Evolutionary conservation across 805 yeast genomes (phyloP).

Genomic region (Ogataea henricii): DNA sequence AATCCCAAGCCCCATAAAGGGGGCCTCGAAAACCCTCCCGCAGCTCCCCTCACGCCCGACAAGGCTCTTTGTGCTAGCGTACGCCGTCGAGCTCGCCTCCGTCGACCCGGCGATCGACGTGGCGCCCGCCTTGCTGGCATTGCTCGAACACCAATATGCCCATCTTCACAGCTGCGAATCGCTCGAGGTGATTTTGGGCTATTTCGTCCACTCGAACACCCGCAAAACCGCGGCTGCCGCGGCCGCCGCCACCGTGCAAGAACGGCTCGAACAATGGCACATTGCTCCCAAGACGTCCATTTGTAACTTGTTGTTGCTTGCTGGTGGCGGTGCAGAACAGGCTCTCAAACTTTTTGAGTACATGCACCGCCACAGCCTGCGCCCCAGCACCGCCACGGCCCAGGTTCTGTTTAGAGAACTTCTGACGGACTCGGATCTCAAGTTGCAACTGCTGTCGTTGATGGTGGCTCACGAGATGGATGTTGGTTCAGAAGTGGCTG

Average conservation of each 20-base stretch:
- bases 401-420: not conserved
- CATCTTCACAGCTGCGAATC: conserved; percentile 4
- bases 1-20: not conserved
- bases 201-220: too few relatives aligned
- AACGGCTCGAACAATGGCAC: not conserved
- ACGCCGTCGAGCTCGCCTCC: not conserved
- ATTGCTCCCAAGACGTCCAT: not conserved
- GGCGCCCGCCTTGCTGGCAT: not conserved
- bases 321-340: not conserved
- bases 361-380: not conserved
- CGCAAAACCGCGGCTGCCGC: not conserved
- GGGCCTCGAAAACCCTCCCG: not conserved
- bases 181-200: conserved; percentile 14
- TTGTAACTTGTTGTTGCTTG: not conserved
- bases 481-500: not conserved
- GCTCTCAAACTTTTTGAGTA: not conserved
- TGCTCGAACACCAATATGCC: conserved; percentile 5
- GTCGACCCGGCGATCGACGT: not conserved
- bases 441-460: not conserved
- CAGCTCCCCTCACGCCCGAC: not conserved
- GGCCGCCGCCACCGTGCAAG: not conserved
- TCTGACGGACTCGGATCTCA: not conserved
- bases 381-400: not conserved
- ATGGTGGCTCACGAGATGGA: not conserved
- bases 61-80: not conserved